Conservation (phyloP, 2,329 filamentous ascomycete genomes). For the Fusarium zealandicum region DNA sequence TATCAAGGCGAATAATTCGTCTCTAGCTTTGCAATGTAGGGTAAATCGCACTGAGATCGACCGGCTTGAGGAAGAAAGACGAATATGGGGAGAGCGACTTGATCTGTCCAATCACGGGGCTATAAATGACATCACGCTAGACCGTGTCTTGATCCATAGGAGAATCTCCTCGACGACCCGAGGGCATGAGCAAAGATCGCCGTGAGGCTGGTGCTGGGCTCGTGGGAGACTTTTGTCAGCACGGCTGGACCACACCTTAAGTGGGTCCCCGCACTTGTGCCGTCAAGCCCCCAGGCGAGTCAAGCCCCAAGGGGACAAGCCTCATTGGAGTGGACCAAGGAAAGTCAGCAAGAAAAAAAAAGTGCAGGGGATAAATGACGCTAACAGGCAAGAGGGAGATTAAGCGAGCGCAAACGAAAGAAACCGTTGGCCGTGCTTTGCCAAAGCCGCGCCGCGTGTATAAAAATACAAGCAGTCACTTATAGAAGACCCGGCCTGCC, state of each 20-base stretch:
- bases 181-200: too few relatives aligned
- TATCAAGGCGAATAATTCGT: too few relatives aligned
- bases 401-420: slow-evolving; percentile 46
- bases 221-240: slow-evolving; percentile 7
- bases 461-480: slow-evolving; percentile 56
- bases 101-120: not conserved
- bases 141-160: too few relatives aligned
- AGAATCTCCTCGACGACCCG: too few relatives aligned
- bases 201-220: slow-evolving; percentile 33
- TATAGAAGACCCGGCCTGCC: slow-evolving; percentile 55
- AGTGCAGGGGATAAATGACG: slow-evolving; percentile 40
- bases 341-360: slow-evolving; percentile 25
- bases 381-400: slow-evolving; percentile 48
- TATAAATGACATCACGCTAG: not conserved
- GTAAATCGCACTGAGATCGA: not conserved
- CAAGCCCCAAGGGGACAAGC: slow-evolving; percentile 30
- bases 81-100: not conserved
- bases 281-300: slow-evolving; percentile 15
- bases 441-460: slow-evolving; percentile 48
- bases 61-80: too few relatives aligned
- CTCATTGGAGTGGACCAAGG: slow-evolving; percentile 29
- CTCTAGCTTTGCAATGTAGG: not conserved
- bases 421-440: slow-evolving; percentile 46
- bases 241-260: slow-evolving; percentile 20
- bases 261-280: slow-evolving; percentile 19